Evolutionary conservation across 1,284 basidiomycete genomes (phyloP), one percentile per base, ranked within the genome.

Genomic region (Puccinia novopanici): DNA sequence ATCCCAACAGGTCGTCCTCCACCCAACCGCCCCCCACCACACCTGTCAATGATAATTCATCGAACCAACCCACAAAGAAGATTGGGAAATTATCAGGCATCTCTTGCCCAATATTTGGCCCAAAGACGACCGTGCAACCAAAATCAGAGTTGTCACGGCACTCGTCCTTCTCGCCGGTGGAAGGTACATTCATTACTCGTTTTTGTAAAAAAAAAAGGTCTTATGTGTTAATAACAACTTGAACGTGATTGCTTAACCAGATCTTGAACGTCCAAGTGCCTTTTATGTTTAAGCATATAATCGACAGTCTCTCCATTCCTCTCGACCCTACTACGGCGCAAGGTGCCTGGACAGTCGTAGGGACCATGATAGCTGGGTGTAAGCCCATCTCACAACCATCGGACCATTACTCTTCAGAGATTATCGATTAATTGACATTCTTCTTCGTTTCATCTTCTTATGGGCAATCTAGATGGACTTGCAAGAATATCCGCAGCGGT

Each of bases 81-180:
- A 80, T 67, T 80, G 73, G 83, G 82, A 74, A 75, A 90, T 90
- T 82, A 87, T 90, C 82, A 87, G 87, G 65, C 87, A 88, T 82
- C 86, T 90, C 17, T 84, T 89, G 15, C 86, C 84, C 2, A 89
- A 90, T 82, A 88, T 90, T 48, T 90, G 89, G 89, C 89, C 89
- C 0, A 88, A 88, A 82, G 87, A 87, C 27, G 87, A 89, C 77
- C 85, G 84, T 63, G 84, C 85, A 6, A 88, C 89, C 74, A 90
- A 89, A 48, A 80, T 80, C 59, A 90, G 95, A 5, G 96, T 99
- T 6, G 83, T 98, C 0, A 86, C 93, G 6, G 97, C 97, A 0
- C 89, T 99, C 68, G 89, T 88, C 0, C 87, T 99, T 77, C 88
- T 99, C 52, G 88, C 98, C 52, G 88, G 90, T 8, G 95, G 94